phyloP scores from a whole-genome alignment of 2,329 filamentous ascomycete genomes.

The Neopestalotiopsis clavispora region DNA sequence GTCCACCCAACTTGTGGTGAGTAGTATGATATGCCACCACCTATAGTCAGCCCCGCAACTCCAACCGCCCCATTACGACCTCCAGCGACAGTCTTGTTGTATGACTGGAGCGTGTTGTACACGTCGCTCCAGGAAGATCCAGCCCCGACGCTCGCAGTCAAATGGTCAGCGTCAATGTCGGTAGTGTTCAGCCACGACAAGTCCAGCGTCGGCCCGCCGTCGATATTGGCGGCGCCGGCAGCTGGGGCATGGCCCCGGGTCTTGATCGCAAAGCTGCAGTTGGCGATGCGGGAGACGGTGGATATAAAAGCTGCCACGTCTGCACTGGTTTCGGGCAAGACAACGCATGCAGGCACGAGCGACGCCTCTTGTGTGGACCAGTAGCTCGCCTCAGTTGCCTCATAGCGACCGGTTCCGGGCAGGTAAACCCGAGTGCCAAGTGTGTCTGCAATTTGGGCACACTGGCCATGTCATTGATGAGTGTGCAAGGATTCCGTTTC shows the following conservation, averaged over 20 bases:
- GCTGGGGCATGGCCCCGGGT: constrained; percentile 19
- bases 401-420: constrained; percentile 15
- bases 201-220: constrained; percentile 20
- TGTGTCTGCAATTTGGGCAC: not conserved
- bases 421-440: constrained; percentile 15
- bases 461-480: not conserved
- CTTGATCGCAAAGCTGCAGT: constrained; percentile 21
- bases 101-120: constrained; percentile 17
- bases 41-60: constrained; percentile 27
- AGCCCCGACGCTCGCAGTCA: constrained; percentile 17
- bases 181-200: constrained; percentile 18
- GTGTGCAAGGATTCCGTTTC: not conserved
- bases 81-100: constrained; percentile 20
- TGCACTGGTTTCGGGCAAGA: constrained; percentile 14
- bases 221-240: constrained; percentile 19
- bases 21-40: constrained; percentile 25
- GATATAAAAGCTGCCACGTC: constrained; percentile 20
- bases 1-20: constrained; percentile 22
- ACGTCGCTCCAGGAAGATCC: constrained; percentile 20
- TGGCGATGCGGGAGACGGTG: constrained; percentile 15
- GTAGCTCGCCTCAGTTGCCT: constrained; percentile 17
- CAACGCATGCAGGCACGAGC: constrained; percentile 18
- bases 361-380: constrained; percentile 20
- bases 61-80: constrained; percentile 23
- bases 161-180: constrained; percentile 14